Conservation (phyloP, 2,329 filamentous ascomycete genomes). For the Teratosphaeriaceae sp. region DNA sequence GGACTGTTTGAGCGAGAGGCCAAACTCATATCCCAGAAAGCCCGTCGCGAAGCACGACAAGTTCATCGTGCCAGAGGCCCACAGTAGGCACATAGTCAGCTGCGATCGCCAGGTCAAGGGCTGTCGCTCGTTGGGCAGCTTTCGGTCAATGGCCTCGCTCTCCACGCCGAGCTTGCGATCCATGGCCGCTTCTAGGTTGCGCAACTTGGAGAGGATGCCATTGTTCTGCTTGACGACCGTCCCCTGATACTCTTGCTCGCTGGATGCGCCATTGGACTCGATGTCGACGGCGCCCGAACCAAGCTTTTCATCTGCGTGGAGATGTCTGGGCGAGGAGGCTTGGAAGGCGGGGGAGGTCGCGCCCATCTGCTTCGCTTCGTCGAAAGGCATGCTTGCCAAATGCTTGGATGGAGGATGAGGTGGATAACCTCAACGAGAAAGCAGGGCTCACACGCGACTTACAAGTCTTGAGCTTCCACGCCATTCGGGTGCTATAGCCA, state of each 20-base stretch:
- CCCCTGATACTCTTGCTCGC: constrained; percentile 9
- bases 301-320: constrained; percentile 25
- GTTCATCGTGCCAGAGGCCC: constrained; percentile 31
- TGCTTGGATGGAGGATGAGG: neutral
- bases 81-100: constrained; percentile 29
- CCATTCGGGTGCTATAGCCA: neutral
- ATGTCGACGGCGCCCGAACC: constrained; percentile 20
- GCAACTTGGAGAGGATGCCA: constrained; percentile 28
- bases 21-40: constrained; percentile 44
- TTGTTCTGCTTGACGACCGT: constrained; percentile 13
- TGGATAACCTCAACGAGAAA: neutral
- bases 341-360: neutral
- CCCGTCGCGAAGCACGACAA: constrained; percentile 32
- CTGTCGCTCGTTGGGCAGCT: constrained; percentile 38
- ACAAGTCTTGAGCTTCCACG: neutral
- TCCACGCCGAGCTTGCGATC: constrained; percentile 43
- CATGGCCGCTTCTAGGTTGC: constrained; percentile 34
- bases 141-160: constrained; percentile 43
- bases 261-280: constrained; percentile 13
- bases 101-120: constrained; percentile 33
- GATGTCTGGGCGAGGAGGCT: too few species aligned
- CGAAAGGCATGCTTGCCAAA: neutral
- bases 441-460: neutral
- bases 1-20: constrained; percentile 38
- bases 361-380: constrained; percentile 1